Percentiles rank a stretch among this genome's conserved stretches.
Evolutionary conservation across 2,329 filamentous ascomycete species (phyloP).

Genomic region (Epichloe glyceriae): DNA sequence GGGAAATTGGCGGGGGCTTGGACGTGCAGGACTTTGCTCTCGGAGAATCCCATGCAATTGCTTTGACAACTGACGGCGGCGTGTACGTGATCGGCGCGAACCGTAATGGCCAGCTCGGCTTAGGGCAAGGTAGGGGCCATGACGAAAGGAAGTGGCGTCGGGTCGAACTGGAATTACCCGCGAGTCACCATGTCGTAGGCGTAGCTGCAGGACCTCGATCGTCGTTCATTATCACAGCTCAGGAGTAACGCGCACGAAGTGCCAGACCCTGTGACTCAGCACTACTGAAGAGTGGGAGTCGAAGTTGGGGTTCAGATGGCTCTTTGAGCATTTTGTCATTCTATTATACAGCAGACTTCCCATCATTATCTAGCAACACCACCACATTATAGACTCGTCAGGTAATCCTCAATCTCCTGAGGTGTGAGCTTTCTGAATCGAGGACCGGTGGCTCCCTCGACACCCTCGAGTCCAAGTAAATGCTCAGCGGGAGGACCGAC

Average conservation of each 20-base stretch:
- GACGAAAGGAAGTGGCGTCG: slow-evolving; percentile 23
- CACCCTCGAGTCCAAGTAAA: slow-evolving; percentile 80
- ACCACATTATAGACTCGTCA: slow-evolving; percentile 77
- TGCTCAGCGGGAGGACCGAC: slow-evolving; percentile 90
- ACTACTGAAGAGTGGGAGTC: not conserved
- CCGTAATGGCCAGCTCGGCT: slow-evolving; percentile 45
- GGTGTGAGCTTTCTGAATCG: slow-evolving; percentile 90
- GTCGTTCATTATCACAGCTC: slow-evolving; percentile 34
- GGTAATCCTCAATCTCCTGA: slow-evolving; percentile 97
- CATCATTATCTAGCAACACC: slow-evolving; percentile 12
- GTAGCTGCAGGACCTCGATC: slow-evolving; percentile 36
- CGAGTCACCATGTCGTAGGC: slow-evolving; percentile 19
- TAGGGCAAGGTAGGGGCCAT: slow-evolving; percentile 13
- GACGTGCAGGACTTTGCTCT: slow-evolving; percentile 46
- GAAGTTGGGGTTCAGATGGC: slow-evolving; percentile 1
- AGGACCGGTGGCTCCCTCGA: slow-evolving; percentile 71
- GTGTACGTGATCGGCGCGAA: slow-evolving; percentile 46
- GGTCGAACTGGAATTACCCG: slow-evolving; percentile 16
- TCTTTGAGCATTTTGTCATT: slow-evolving; percentile 27
- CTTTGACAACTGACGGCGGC: slow-evolving; percentile 33
- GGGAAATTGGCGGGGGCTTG: slow-evolving; percentile 30
- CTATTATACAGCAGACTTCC: slow-evolving; percentile 31
- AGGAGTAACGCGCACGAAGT: not conserved
- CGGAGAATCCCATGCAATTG: slow-evolving; percentile 46
- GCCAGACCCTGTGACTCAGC: not conserved